Conservation (phyloP, 306 rosid genomes). For the Trichosanthes cucumerina region DNA sequence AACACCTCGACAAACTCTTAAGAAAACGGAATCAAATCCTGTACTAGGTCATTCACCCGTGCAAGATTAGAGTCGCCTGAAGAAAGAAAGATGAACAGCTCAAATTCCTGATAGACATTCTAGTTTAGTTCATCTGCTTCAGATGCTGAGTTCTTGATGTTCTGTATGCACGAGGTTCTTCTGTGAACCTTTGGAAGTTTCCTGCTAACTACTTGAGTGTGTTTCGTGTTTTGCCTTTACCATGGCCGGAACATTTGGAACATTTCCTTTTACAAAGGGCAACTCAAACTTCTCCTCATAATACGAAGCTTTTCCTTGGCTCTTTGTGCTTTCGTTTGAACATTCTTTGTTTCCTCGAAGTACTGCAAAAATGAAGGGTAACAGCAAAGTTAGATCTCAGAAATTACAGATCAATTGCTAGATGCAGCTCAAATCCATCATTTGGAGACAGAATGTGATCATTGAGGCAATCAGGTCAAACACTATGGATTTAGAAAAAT, state of each 20-base stretch:
- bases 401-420: neutral
- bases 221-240: neutral
- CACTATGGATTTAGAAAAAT: neutral
- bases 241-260: neutral
- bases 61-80: neutral
- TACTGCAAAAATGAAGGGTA: conserved; percentile 23
- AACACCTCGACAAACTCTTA: neutral
- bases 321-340: conserved; percentile 47
- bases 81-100: neutral
- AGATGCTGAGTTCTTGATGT: neutral
- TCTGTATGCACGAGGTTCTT: neutral
- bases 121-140: neutral
- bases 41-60: neutral
- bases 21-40: neutral
- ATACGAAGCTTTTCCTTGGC: conserved; percentile 43
- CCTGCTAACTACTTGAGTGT: neutral
- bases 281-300: conserved; percentile 53
- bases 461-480: neutral
- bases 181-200: neutral
- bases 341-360: conserved; percentile 44
- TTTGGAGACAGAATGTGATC: neutral
- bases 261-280: conserved; percentile 31
- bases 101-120: neutral
- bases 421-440: neutral
- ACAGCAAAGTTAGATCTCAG: neutral